Conservation (phyloP, 2,329 filamentous ascomycete species). For the Calonectria pseudoreteaudii region DNA sequence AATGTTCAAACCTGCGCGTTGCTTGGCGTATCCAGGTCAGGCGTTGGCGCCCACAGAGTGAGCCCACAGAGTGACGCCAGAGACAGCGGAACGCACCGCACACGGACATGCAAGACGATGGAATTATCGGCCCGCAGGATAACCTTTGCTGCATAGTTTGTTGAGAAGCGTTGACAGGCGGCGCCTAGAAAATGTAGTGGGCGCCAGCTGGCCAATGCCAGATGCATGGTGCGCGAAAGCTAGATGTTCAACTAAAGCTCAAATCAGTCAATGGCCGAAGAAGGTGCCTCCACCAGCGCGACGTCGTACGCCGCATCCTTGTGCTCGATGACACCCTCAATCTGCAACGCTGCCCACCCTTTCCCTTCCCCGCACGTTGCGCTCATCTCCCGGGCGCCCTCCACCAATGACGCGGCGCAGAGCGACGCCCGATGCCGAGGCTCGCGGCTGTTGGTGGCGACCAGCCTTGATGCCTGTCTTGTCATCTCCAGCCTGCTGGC, state of each 20-base stretch:
- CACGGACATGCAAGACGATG: background rate
- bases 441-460: conserved; percentile 10
- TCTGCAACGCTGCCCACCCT: background rate
- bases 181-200: background rate
- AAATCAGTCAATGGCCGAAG: conserved; percentile 12
- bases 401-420: conserved; percentile 22
- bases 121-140: background rate
- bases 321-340: conserved; percentile 14
- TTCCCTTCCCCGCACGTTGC: conserved; percentile 21
- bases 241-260: conserved; percentile 7
- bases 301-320: conserved; percentile 14
- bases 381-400: conserved; percentile 21
- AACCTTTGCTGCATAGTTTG: background rate
- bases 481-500: background rate
- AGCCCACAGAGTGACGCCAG: background rate
- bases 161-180: background rate
- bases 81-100: background rate
- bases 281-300: background rate
- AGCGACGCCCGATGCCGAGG: conserved; percentile 25
- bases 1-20: background rate
- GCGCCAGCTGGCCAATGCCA: background rate
- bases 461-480: background rate
- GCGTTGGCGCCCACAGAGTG: background rate
- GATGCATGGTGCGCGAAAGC: background rate
- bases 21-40: background rate